Evolutionary conservation across 1,139 yeast species (phyloP).

Genomic region (Yamadazyma spencermartinsiae): DNA sequence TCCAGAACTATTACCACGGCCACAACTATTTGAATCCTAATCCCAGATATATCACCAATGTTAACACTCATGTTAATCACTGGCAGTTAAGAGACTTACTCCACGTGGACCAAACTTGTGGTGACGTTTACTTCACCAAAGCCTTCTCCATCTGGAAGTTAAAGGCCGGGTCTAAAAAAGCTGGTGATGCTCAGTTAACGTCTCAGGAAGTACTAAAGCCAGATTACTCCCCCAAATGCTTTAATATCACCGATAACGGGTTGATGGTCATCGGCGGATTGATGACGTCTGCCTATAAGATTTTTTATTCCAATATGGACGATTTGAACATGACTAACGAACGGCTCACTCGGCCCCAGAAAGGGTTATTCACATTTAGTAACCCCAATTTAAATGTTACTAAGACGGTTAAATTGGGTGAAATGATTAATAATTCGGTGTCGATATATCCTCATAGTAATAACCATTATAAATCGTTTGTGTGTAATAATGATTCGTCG

Average conservation of each 20-base stretch:
- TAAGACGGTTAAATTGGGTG: constrained; percentile 64
- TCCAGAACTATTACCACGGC: constrained; percentile 48
- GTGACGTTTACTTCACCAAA: constrained; percentile 34
- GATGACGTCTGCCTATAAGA: constrained; percentile 30
- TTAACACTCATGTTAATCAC: constrained; percentile 52
- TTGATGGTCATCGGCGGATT: constrained; percentile 73
- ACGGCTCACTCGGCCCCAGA: constrained; percentile 26
- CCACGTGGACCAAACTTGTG: constrained; percentile 37
- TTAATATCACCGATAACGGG: constrained; percentile 55
- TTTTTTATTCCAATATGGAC: constrained; percentile 29
- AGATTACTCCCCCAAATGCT: constrained; percentile 64
- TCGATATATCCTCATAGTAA: constrained; percentile 42
- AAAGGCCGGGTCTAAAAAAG: constrained; percentile 3
- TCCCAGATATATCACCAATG: constrained; percentile 36
- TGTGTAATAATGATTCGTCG: constrained; percentile 80
- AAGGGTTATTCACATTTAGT: constrained; percentile 64
- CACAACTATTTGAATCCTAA: constrained; percentile 39
- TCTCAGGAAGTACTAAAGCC: constrained; percentile 44
- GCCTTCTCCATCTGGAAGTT: constrained; percentile 31
- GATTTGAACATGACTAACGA: constrained; percentile 18
- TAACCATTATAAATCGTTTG: constrained; percentile 52
- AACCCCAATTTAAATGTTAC: constrained; percentile 47
- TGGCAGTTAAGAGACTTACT: constrained; percentile 88
- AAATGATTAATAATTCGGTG: constrained; percentile 83
- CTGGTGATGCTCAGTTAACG: constrained; percentile 4